A percentile compares a stretch with the other conserved stretches of the same genome.
Evolutionary conservation across 139 green algal species (phyloP).

Genomic region (Axilococcus clingmanii): DNA sequence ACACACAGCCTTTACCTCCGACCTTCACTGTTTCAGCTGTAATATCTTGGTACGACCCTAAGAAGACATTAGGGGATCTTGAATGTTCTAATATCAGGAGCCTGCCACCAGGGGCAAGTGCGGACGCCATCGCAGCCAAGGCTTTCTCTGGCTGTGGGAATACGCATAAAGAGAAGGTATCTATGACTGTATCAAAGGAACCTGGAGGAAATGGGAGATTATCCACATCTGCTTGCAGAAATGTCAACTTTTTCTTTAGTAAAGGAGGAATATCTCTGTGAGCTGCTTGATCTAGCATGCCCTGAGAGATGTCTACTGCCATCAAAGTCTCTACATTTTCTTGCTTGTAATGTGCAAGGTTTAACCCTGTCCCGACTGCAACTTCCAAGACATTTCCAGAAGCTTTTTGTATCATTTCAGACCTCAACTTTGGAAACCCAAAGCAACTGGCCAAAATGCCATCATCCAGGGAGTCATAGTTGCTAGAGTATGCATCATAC

Average conservation of each 20-base stretch:
- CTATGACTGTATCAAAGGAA: conserved; percentile 60
- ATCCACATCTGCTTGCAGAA: conserved; percentile 4
- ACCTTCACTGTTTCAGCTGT: conserved; percentile 12
- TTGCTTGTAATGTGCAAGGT: conserved; percentile 48
- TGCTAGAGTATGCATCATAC: conserved; percentile 13
- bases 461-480: conserved; percentile 56
- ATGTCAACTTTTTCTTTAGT: not conserved
- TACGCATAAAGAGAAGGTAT: conserved; percentile 66
- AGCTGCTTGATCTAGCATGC: conserved; percentile 47
- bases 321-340: conserved; percentile 24
- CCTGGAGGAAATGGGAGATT: conserved; percentile 1
- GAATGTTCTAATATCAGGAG: conserved; percentile 62
- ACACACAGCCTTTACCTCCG: conserved; percentile 26
- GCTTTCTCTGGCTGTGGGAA: conserved; percentile 38
- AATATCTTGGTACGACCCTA: conserved; percentile 24
- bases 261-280: not conserved
- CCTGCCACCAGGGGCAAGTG: conserved; percentile 34
- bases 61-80: not conserved
- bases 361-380: conserved; percentile 59
- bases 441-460: conserved; percentile 32
- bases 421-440: conserved; percentile 39
- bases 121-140: conserved; percentile 24
- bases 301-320: conserved; percentile 38
- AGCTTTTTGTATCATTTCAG: conserved; percentile 24
- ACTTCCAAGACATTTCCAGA: conserved; percentile 60